phyloP scores from a whole-genome alignment of 768 basidiomycete genomes.

The Mycena belliarum region DNA sequence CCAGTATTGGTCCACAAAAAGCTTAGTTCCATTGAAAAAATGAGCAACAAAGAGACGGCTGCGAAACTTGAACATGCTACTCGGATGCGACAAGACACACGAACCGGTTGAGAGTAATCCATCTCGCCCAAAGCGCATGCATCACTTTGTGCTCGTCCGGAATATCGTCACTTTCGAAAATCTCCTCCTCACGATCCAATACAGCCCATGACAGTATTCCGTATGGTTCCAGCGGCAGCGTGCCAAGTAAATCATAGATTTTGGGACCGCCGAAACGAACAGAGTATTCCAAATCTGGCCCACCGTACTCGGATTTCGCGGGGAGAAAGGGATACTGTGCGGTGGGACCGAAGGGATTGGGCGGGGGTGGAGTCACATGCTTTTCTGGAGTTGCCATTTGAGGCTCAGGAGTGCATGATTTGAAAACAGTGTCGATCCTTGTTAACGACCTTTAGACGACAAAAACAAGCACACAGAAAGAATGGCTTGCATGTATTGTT shows the following conservation, averaged over 20 bases:
- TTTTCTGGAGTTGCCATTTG: constrained; percentile 5
- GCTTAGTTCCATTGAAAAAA: constrained; percentile 51
- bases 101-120: constrained; percentile 58
- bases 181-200: constrained; percentile 72
- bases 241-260: constrained; percentile 64
- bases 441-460: not conserved
- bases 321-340: constrained; percentile 53
- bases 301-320: constrained; percentile 46
- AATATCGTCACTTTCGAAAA: constrained; percentile 71
- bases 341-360: constrained; percentile 42
- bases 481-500: not conserved
- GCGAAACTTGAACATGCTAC: not conserved
- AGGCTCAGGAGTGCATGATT: constrained; percentile 18
- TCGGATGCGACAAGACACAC: not conserved
- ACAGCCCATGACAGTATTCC: constrained; percentile 72
- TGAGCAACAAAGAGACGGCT: constrained; percentile 59
- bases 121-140: constrained; percentile 74
- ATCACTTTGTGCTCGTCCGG: constrained; percentile 79
- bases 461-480: not conserved
- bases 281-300: constrained; percentile 52
- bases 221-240: constrained; percentile 58
- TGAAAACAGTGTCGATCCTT: not conserved
- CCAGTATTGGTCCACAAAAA: constrained; percentile 65
- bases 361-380: not conserved
- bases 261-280: constrained; percentile 68